Conservation (phyloP, 1,139 yeast species). For the Yamadazyma trypodendri region DNA sequence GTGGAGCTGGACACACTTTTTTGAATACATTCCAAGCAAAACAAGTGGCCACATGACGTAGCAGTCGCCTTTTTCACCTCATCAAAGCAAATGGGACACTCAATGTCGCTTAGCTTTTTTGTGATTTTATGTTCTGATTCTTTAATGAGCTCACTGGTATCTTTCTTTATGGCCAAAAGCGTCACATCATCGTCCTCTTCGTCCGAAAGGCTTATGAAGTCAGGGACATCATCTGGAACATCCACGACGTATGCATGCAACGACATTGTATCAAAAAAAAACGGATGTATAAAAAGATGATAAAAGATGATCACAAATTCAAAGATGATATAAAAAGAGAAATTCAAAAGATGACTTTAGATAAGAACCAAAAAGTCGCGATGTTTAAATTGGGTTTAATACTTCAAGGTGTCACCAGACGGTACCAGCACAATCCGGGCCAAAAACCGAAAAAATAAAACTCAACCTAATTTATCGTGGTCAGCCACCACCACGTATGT, state of each 20-base stretch:
- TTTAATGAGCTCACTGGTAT: conserved; percentile 35
- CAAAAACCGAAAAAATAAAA: no score
- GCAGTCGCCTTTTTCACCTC: conserved; percentile 39
- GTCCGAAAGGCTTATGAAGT: conserved; percentile 13
- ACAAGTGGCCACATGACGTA: conserved; percentile 47
- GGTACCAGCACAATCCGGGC: no score
- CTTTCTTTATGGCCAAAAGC: conserved; percentile 37
- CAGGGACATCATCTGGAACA: conserved; percentile 1
- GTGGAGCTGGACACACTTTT: conserved; percentile 42
- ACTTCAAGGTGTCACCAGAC: no score
- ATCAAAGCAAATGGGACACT: conserved; percentile 50
- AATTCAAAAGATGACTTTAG: not conserved
- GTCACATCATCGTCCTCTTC: conserved; percentile 36
- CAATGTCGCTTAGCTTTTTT: conserved; percentile 36
- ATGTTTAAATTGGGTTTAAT: not conserved
- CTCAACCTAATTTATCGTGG: no score
- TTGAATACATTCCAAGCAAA: conserved; percentile 45
- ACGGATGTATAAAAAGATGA: no score
- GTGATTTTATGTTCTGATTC: conserved; percentile 19
- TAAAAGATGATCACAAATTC: no score
- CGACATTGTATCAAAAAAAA: not conserved
- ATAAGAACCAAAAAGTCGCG: not conserved
- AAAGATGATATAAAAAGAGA: no score
- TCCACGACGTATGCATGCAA: not conserved
- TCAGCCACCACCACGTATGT: no score